Evolutionary conservation across 768 basidiomycete species (phyloP), one percentile per base, ranked within the genome.

Genomic region (Boletus subcaerulescens): DNA sequence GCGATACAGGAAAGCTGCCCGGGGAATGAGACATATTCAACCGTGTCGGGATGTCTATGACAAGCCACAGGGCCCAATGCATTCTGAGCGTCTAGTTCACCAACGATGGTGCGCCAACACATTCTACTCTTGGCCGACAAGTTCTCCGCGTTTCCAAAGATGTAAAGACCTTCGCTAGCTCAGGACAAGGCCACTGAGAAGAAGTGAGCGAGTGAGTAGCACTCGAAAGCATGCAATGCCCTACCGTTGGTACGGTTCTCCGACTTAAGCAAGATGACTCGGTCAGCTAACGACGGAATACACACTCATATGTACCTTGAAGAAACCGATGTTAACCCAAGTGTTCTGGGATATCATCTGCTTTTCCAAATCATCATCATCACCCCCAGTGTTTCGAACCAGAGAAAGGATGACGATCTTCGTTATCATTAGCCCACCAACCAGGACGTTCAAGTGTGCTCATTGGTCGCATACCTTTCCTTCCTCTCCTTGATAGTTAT

Each of bases 401-500:
- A 89, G 75, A 0, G 87, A 89, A 10, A 91, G 74, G 29, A 91
- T 87, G 32, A 91, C 80, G 50, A 91, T 79, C 74, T 86, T 55
- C 11, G 5, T 12, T n/a, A 48, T 52, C 3, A 41, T 54, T 47
- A 62, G 44, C 35, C 17, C 22, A 48, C 24, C 13, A 13, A 18
- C 4, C 11, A 5, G 3, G 5, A 22, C 11, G 11, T 6, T 11
- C 20, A 32, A 36, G 53, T n/a, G 13, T n/a, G 20, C 15, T 32
- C n/a, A 11, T 39, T 22, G 3, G 1, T 38, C 0, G 45, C 64
- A 17, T 59, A 80, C 82, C 63, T 77, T 80, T 2, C 80, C 84
- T 71, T 89, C 87, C 54, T 86, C 82, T 3, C 87, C 89, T 68
- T 91, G 90, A 63, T 82, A 91, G 47, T 85, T 89, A 57, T 92